Evolutionary conservation across 2,329 filamentous ascomycete species (phyloP).

Genomic region (Arachnomyces sp.): DNA sequence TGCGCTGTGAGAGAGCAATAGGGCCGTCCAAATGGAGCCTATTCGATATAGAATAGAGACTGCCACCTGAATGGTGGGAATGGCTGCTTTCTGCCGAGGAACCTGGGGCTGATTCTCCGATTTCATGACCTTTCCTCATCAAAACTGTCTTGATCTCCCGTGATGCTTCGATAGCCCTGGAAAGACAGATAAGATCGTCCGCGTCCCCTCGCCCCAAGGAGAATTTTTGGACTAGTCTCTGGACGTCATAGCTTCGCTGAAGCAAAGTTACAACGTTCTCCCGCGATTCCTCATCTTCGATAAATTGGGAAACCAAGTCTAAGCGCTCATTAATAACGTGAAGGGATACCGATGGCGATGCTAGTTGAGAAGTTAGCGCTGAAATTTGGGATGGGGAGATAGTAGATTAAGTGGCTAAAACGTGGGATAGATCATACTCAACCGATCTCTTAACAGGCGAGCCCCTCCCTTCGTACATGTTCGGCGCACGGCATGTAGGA

Average conservation of each 20-base stretch:
- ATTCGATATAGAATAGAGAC: conserved; percentile 23
- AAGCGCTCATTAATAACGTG: conserved; percentile 68
- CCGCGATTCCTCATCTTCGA: conserved; percentile 57
- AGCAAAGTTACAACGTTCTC: conserved; percentile 63
- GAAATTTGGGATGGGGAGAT: not conserved
- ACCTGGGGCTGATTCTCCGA: conserved; percentile 14
- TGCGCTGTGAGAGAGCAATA: conserved; percentile 58
- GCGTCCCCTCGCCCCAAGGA: conserved; percentile 84
- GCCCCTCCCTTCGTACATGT: conserved; percentile 90
- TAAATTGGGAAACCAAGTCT: conserved; percentile 70
- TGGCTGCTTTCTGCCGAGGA: conserved; percentile 24
- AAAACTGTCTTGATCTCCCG: conserved; percentile 48
- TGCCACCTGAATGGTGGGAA: conserved; percentile 16
- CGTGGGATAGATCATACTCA: conserved; percentile 47
- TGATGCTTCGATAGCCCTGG: conserved; percentile 69
- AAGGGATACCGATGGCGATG: conserved; percentile 79
- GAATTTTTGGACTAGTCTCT: conserved; percentile 88
- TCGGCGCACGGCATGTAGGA: conserved; percentile 79
- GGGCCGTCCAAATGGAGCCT: conserved; percentile 52
- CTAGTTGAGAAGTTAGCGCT: conserved; percentile 28
- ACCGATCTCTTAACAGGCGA: conserved; percentile 70
- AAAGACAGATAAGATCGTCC: conserved; percentile 78
- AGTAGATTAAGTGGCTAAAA: not conserved
- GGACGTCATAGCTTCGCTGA: conserved; percentile 70
- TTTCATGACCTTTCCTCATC: conserved; percentile 11